These are phyloP conservation scores for Peribolospora kevripleyi DNA, from an alignment of 768 basidiomycete genomes.

Conservation along the genomic window DNA sequence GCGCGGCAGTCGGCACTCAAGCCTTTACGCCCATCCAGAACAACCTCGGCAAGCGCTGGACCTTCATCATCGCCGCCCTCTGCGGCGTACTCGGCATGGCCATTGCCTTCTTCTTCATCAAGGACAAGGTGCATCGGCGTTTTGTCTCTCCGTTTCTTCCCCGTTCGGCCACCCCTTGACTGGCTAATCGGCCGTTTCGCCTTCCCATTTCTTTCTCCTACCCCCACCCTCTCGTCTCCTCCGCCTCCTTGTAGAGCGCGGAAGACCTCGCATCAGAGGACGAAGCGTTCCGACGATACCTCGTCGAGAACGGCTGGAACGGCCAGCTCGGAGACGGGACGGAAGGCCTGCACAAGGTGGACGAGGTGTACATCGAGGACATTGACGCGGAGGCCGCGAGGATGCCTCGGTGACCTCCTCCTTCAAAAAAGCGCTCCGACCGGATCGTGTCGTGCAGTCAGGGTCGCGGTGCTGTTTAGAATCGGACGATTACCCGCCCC, in stretches of 20 bases:
- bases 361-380: neutral
- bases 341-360: conserved; percentile 9
- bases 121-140: conserved; percentile 20
- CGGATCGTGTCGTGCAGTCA: no score
- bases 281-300: conserved; percentile 34
- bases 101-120: conserved; percentile 42
- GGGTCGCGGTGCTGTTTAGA: no score
- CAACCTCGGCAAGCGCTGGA: conserved; percentile 38
- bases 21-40: conserved; percentile 44
- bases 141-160: neutral
- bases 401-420: no score
- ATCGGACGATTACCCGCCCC: no score
- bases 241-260: neutral
- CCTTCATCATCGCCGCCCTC: conserved; percentile 36
- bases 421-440: no score
- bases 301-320: conserved; percentile 39
- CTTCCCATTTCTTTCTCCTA: neutral
- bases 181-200: conserved; percentile 14
- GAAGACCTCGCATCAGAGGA: conserved; percentile 44
- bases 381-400: neutral
- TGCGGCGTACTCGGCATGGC: conserved; percentile 39
- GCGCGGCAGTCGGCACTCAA: conserved; percentile 47
- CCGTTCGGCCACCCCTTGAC: conserved; percentile 23
- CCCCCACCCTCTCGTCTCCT: neutral
- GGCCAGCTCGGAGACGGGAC: conserved; percentile 38